These are phyloP conservation scores for Claviceps sorghi DNA, from an alignment of 2,329 filamentous ascomycete genomes.

Conservation along the genomic window DNA sequence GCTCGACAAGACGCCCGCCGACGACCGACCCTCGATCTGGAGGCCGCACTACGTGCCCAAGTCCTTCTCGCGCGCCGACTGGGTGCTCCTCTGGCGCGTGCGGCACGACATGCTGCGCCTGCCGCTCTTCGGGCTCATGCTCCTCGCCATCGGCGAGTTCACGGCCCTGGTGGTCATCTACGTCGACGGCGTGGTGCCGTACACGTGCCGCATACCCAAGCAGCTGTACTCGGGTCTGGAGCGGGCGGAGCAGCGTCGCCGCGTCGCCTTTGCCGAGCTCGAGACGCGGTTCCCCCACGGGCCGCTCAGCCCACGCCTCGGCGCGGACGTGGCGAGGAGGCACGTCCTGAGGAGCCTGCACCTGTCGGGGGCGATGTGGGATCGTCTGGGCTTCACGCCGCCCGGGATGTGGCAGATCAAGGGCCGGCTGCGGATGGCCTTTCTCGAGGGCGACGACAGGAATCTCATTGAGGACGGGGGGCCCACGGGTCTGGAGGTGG, in stretches of 20 bases:
- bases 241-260: conserved; percentile 38
- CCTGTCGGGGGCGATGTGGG: conserved; percentile 34
- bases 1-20: conserved; percentile 29
- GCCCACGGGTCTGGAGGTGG: conserved; percentile 34
- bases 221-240: conserved; percentile 49
- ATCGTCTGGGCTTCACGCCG: conserved; percentile 32
- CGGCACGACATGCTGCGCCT: conserved; percentile 61
- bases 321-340: conserved; percentile 14
- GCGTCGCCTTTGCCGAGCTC: conserved; percentile 31
- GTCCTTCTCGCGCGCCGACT: conserved; percentile 46
- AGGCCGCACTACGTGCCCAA: conserved; percentile 18
- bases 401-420: conserved; percentile 37
- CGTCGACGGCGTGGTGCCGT: conserved; percentile 57
- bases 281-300: conserved; percentile 20
- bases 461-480: conserved; percentile 53
- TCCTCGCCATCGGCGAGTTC: conserved; percentile 72
- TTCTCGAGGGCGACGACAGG: conserved; percentile 55
- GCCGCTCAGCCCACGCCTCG: conserved; percentile 19
- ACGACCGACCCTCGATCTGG: conserved; percentile 35
- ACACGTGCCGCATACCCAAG: conserved; percentile 66
- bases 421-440: conserved; percentile 40
- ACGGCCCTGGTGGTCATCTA: conserved; percentile 65
- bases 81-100: conserved; percentile 55
- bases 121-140: conserved; percentile 60
- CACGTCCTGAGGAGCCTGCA: conserved; percentile 30